phyloP scores from a whole-genome alignment of 176 grass and related monocot genomes.

The Triticum aestivum region DNA sequence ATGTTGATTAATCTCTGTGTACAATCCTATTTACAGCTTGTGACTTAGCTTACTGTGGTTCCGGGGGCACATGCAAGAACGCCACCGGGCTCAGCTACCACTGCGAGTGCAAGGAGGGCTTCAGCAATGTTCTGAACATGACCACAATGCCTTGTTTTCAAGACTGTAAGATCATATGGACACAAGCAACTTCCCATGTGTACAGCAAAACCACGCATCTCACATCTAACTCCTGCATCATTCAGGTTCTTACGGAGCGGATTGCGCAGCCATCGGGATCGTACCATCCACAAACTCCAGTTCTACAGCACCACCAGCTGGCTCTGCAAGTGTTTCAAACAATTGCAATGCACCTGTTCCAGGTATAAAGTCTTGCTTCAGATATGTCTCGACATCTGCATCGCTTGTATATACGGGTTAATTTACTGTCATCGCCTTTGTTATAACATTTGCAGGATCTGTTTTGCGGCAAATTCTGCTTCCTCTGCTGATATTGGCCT shows the following conservation, averaged over 20 bases:
- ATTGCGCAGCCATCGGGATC: constrained; percentile 66
- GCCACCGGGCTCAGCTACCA: constrained; percentile 51
- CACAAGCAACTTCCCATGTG: background rate
- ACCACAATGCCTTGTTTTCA: constrained; percentile 68
- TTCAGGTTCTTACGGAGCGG: constrained; percentile 66
- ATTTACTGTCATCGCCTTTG: background rate
- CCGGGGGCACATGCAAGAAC: constrained; percentile 55
- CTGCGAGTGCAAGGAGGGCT: constrained; percentile 66
- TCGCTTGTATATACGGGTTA: background rate
- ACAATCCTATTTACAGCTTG: constrained; percentile 52
- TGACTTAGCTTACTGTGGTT: constrained; percentile 56
- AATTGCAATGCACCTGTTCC: background rate
- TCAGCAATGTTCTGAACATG: constrained; percentile 74
- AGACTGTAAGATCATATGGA: constrained; percentile 48
- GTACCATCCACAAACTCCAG: constrained; percentile 44
- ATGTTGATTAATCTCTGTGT: background rate
- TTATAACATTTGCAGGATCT: constrained; percentile 5
- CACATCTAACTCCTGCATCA: background rate
- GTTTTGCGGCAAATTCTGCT: constrained; percentile 14
- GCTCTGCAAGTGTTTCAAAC: constrained; percentile 22
- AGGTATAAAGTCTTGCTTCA: constrained; percentile 13
- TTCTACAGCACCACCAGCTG: constrained; percentile 33
- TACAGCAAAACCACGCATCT: background rate
- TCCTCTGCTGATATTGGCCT: constrained; percentile 23
- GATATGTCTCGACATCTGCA: background rate